Evolutionary conservation across 345 rosid genomes (phyloP), one percentile per base, ranked within the genome.

Genomic region (Bruguiera sexangula): DNA sequence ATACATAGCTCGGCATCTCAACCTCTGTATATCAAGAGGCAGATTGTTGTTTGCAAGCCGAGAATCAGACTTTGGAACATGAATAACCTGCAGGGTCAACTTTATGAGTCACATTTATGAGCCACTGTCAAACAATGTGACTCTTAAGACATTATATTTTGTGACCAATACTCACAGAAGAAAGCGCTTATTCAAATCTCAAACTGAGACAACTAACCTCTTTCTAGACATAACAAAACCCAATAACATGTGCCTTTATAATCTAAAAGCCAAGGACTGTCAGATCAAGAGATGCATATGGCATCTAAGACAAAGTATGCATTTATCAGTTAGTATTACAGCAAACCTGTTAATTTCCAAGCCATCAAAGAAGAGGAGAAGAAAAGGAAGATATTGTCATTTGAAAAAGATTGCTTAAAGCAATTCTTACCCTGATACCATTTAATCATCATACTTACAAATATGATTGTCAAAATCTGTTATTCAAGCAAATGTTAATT

Each of bases 1-100:
- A 76, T 89, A 95, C 63, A 92, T 21, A n/a, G 89, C 85, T 62
- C 99, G 99, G 29, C 99, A 95, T 81, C 99, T 89, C 84, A 92
- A 70, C 71, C 91, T 86, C 79, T 92, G 97, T 72, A 88, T 71
- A 78, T 92, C 92, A 63, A 87, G 79, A 72, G 97, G 97, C 69
- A 92, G 79, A 77, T 89, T 88, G 70, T 84, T 95, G 83, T 92
- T 95, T 66, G 96, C 96, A 66, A 95, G 89, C 63, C 97, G 93
- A 65, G 97, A 95, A 83, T 95, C 99, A 54, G 97, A 95, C 74
- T 95, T 92, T 2, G 89, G 86, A 65, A 86, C 96, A 75, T 87
- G 90, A 65, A 95, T 85, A 26, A 95, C 93, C 97, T 93, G 87
- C 75, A 78, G n/a, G 71, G 54, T 62, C 60, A 62, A 32, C 43